Evolutionary conservation across 2,329 filamentous ascomycete genomes (phyloP).

Genomic region (Pseudogymnoascus sp.): DNA sequence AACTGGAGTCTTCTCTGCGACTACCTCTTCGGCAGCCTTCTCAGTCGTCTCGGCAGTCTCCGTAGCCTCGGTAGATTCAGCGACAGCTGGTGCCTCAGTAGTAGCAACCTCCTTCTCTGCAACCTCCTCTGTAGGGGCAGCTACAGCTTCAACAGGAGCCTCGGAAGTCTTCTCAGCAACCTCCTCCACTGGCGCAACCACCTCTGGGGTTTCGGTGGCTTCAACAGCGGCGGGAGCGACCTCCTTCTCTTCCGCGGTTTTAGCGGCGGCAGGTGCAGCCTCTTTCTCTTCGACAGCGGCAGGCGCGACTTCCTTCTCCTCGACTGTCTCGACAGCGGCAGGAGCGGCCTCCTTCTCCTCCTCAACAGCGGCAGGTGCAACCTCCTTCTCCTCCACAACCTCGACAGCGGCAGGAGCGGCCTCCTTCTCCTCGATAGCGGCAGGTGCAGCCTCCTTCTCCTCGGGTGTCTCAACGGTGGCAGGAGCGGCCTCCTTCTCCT

Average conservation of each 20-base stretch:
- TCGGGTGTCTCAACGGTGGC: neutral
- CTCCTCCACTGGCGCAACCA: neutral
- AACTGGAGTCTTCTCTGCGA: neutral
- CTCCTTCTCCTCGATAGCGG: neutral
- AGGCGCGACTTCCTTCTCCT: neutral
- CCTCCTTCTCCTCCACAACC: neutral
- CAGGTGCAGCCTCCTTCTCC: neutral
- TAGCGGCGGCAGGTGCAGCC: neutral
- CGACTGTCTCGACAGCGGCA: neutral
- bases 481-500: neutral
- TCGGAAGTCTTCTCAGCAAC: neutral
- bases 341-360: neutral
- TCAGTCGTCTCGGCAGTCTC: neutral
- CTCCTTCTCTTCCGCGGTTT: neutral
- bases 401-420: neutral
- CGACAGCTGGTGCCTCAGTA: neutral
- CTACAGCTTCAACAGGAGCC: neutral
- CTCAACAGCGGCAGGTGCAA: neutral
- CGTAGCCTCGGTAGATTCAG: neutral
- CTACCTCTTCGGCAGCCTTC: neutral
- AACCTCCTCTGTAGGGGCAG: neutral
- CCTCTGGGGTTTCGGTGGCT: neutral
- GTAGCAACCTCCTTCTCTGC: neutral
- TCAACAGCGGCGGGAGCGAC: neutral
- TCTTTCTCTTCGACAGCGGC: neutral